phyloP scores from a whole-genome alignment of 441 rosid genomes.

The Erodium trifolium region DNA sequence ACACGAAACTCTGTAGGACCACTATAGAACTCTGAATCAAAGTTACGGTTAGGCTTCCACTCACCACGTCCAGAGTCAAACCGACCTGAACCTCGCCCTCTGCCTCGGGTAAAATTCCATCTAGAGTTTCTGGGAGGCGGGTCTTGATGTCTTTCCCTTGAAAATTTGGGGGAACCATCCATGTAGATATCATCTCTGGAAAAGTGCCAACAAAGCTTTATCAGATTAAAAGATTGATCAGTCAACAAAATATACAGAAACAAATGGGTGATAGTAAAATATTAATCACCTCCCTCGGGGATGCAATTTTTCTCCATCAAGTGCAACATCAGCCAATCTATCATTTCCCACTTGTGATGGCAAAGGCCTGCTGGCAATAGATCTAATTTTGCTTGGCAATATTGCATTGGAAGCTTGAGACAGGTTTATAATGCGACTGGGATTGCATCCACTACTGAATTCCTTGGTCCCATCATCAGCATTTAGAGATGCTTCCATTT shows the following conservation, averaged over 20 bases:
- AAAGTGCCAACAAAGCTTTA: conserved; percentile 18
- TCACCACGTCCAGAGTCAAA: conserved; percentile 35
- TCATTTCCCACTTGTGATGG: conserved; percentile 44
- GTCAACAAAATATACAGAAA: conserved; percentile 7
- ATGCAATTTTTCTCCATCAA: conserved; percentile 40
- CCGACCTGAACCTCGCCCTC: conserved; percentile 53
- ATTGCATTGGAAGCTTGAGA: conserved; percentile 38
- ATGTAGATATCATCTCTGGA: conserved; percentile 42
- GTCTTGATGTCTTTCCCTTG: conserved; percentile 57
- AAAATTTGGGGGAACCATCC: conserved; percentile 40
- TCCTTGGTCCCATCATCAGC: conserved; percentile 37
- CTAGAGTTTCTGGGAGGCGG: conserved; percentile 45
- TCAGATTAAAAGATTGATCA: conserved; percentile 8
- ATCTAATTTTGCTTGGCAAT: conserved; percentile 39
- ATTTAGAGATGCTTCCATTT: conserved; percentile 31
- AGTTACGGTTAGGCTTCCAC: conserved; percentile 43
- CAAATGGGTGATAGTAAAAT: conserved; percentile 10
- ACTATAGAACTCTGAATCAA: conserved; percentile 32
- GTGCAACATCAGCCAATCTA: conserved; percentile 45
- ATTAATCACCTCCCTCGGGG: conserved; percentile 70
- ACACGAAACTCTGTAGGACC: conserved; percentile 27
- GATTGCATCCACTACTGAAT: conserved; percentile 37
- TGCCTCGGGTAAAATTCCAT: conserved; percentile 49
- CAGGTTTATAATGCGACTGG: conserved; percentile 54
- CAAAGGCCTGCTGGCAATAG: conserved; percentile 37